phyloP scores from a whole-genome alignment of 1,284 basidiomycete species.

The Ustilago curta region DNA sequence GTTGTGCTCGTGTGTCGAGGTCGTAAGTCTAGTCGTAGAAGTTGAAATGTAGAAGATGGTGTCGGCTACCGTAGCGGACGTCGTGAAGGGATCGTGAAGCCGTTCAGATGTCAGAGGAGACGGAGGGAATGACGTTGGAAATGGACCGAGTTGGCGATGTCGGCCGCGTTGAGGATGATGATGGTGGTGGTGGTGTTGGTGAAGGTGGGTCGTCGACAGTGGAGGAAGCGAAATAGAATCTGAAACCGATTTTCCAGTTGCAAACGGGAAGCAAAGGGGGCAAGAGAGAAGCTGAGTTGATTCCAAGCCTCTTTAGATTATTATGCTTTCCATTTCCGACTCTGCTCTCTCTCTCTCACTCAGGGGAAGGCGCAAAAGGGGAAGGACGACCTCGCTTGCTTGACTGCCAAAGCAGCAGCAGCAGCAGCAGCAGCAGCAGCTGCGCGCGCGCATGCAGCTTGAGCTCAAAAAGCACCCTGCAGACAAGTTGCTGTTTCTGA shows the following conservation, averaged over 20 bases:
- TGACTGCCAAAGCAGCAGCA: too few relatives aligned
- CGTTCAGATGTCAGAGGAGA: not conserved
- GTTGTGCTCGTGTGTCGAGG: not conserved
- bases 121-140: constrained; percentile 5
- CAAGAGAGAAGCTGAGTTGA: not conserved
- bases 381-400: too few relatives aligned
- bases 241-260: not conserved
- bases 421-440: too few relatives aligned
- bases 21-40: constrained; percentile 4
- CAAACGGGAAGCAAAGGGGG: constrained; percentile 6
- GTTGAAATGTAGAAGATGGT: not conserved
- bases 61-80: not conserved
- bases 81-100: constrained; percentile 1
- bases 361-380: too few relatives aligned
- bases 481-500: too few relatives aligned
- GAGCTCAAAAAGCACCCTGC: too few relatives aligned
- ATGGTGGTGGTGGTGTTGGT: constrained; percentile 14
- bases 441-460: too few relatives aligned
- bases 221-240: not conserved
- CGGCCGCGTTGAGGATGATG: not conserved
- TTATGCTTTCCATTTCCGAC: too few relatives aligned
- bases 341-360: too few relatives aligned
- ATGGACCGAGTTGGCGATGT: constrained; percentile 13
- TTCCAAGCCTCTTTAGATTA: too few relatives aligned
- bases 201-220: not conserved